phyloP scores from a whole-genome alignment of 371 early-diverging fungal genomes.

The Mortierella sp. region DNA sequence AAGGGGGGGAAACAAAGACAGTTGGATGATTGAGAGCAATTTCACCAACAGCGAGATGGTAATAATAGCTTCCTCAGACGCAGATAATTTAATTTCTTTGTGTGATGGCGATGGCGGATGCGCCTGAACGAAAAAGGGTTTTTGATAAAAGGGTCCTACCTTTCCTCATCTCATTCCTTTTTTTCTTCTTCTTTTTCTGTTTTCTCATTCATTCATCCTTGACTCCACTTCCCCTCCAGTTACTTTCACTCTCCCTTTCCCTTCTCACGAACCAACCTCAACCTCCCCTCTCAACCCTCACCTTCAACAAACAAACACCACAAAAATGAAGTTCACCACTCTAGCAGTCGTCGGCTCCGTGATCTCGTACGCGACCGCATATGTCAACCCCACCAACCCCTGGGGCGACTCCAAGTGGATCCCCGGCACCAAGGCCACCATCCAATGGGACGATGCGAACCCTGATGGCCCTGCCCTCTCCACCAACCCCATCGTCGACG shows the following conservation, averaged over 20 bases:
- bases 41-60: slow-evolving; percentile 1
- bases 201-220: slow-evolving; percentile 19
- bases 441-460: slow-evolving; percentile 39
- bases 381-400: slow-evolving; percentile 42
- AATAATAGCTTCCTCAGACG: background rate
- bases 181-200: background rate
- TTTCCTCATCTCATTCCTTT: background rate
- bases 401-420: slow-evolving; percentile 30
- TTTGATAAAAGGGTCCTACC: background rate
- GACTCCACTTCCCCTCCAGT: slow-evolving; percentile 7
- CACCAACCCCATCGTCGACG: slow-evolving; percentile 30
- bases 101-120: background rate
- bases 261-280: background rate
- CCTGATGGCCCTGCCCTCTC: slow-evolving; percentile 16
- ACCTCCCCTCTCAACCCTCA: background rate
- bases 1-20: background rate
- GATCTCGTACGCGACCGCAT: slow-evolving; percentile 45
- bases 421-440: slow-evolving; percentile 36
- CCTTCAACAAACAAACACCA: slow-evolving; percentile 3
- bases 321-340: slow-evolving; percentile 40
- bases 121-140: slow-evolving; percentile 2
- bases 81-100: background rate
- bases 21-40: background rate
- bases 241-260: background rate
- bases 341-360: slow-evolving; percentile 39